A percentile compares a stretch with the other conserved stretches of the same genome.
Conservation (phyloP, 148 eudicot genomes). For the Rhododendron kiyosumense region DNA sequence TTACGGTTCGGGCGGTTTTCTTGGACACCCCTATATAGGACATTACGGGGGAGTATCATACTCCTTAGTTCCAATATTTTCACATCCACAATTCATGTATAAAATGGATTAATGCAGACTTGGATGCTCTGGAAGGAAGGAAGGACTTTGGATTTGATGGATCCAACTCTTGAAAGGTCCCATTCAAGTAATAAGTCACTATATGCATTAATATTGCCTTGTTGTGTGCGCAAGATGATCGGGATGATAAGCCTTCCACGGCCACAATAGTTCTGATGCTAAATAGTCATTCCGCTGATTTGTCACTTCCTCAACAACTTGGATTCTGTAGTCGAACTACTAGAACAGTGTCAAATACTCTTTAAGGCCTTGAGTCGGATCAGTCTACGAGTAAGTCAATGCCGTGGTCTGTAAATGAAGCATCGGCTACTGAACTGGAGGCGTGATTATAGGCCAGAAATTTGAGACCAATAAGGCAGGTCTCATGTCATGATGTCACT, state of each 20-base stretch:
- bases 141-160: conserved; percentile 19
- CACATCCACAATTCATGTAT: not conserved
- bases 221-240: conserved; percentile 33
- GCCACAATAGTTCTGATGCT: conserved; percentile 23
- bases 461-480: too few relatives aligned
- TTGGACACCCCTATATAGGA: too few relatives aligned
- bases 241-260: conserved; percentile 34
- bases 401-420: not conserved
- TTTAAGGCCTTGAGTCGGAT: not conserved
- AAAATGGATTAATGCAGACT: not conserved
- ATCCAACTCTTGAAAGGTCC: conserved; percentile 20
- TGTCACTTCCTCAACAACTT: conserved; percentile 5
- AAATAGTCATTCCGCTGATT: conserved; percentile 6
- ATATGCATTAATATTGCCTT: conserved; percentile 32
- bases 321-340: not conserved
- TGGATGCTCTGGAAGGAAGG: conserved; percentile 29
- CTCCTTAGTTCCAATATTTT: not conserved
- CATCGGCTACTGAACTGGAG: not conserved
- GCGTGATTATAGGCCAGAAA: not conserved
- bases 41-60: too few relatives aligned
- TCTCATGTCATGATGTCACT: not conserved
- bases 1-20: too few relatives aligned
- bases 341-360: not conserved
- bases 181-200: conserved; percentile 15
- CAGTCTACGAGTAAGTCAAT: not conserved